Evolutionary conservation across 352 stramenopile genomes (phyloP).

Genomic region (Globisporangium rhizosaccharum): DNA sequence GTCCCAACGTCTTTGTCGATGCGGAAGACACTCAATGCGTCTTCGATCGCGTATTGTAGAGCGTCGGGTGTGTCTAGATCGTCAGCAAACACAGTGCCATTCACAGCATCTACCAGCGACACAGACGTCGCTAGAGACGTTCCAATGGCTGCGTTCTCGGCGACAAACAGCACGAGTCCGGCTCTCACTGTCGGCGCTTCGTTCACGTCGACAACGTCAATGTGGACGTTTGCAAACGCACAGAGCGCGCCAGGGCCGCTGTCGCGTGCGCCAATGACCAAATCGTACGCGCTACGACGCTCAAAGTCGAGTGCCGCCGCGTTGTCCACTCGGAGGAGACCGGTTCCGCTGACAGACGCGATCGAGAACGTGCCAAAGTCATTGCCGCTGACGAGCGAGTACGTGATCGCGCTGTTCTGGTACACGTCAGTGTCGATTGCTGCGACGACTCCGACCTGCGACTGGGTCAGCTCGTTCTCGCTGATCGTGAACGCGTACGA

Average conservation of each 20-base stretch:
- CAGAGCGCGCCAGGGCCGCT: constrained; percentile 21
- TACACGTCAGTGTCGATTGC: constrained; percentile 37
- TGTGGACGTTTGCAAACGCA: constrained; percentile 15
- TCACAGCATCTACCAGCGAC: not conserved
- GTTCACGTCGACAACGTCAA: constrained; percentile 24
- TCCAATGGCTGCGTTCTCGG: constrained; percentile 15
- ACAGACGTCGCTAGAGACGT: not conserved
- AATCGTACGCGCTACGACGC: constrained; percentile 16
- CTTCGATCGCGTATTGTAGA: constrained; percentile 4
- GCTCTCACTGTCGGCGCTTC: constrained; percentile 15
- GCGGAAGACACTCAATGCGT: not conserved
- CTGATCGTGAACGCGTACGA: constrained; percentile 26
- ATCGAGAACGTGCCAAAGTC: constrained; percentile 33
- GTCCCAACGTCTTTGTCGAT: not conserved
- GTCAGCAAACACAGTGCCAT: not conserved
- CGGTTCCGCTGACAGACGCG: constrained; percentile 28
- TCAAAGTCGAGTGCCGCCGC: constrained; percentile 40
- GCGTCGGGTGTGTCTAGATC: constrained; percentile 3
- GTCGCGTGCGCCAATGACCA: constrained; percentile 18
- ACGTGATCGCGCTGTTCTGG: constrained; percentile 48
- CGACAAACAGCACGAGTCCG: constrained; percentile 17
- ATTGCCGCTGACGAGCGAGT: constrained; percentile 38
- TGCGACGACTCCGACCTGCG: constrained; percentile 22
- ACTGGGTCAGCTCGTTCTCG: constrained; percentile 34
- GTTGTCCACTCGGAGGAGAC: constrained; percentile 27